Base-by-base conservation (phyloP, 2,329 filamentous ascomycete species). In the Diaporthe batatas region DNA sequence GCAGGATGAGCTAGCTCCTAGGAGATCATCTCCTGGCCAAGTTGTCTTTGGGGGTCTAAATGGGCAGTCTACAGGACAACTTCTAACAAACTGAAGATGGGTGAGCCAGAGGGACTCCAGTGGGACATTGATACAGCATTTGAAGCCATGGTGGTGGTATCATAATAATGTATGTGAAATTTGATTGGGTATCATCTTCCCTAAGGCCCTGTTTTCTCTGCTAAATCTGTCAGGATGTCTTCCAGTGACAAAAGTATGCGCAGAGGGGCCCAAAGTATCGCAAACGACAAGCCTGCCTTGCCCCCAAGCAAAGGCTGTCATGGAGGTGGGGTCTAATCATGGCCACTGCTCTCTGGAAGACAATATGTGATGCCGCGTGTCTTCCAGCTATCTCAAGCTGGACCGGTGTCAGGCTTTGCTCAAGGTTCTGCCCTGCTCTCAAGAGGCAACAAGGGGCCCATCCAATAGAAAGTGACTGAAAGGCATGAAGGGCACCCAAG, bases 121-220 rank as follows among this genome's bases (percentile, higher is more conserved):
- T 39, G 12, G 12, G 11, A 39, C 11, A 12, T 39, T 39, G n/a
- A 39, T 12, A 12, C 3, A 39, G 12, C 36, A 39, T 12, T 12
- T 14, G 36, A 3, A 39, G 4, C 36, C 12, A 12, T 39, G 12
- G 36, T 39, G 12, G 36, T 39, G 36, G 36, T 39, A 39, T 39
- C 11, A 10, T 39, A 39, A 39, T 39, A 29, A 29, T 29, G 29
- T 29, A 39, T 39, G 36, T 39, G 36, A 39, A 34, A 3, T 21
- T 53, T 55, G 68, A 67, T 59, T 53, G 59, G 68, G 59, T 67
- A 68, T 71, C 58, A 68, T 65, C 32, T 73, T 59, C 29, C 44
- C 29, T 32, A 4, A 71, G 34, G 51, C 54, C 23, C 32, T 54
- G 39, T 57, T 59, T 42, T 29, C 51, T 68, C 21, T 36, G 7